phyloP scores from a whole-genome alignment of 495 filamentous ascomycete species.

The Podospora pseudopauciseta region DNA sequence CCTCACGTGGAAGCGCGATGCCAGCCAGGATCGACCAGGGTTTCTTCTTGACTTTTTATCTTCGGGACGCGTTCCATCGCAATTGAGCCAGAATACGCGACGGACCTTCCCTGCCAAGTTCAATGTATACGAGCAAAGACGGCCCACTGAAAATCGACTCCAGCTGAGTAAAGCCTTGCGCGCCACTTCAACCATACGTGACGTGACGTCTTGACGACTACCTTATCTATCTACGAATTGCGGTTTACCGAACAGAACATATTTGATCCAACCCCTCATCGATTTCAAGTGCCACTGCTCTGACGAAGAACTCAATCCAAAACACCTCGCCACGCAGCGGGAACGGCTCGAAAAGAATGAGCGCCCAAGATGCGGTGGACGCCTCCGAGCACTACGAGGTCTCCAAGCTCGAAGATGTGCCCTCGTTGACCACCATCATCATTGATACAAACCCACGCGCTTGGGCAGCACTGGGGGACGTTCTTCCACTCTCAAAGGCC shows the following conservation, averaged over 20 bases:
- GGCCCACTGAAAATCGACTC: too few species aligned
- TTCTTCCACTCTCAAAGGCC: constrained; percentile 78
- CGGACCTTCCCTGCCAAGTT: background rate
- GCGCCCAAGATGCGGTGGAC: constrained; percentile 72
- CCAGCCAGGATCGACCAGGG: background rate
- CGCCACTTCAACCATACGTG: too few species aligned
- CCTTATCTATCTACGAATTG: too few species aligned
- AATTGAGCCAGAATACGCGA: background rate
- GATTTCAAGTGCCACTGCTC: background rate
- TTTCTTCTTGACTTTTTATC: background rate
- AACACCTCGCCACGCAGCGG: background rate
- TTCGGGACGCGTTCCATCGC: background rate
- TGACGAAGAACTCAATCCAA: background rate
- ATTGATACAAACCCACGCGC: constrained; percentile 95
- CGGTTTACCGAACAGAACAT: too few species aligned
- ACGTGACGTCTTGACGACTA: too few species aligned
- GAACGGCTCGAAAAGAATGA: constrained; percentile 26
- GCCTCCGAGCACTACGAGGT: constrained; percentile 79
- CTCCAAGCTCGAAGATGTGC: constrained; percentile 59
- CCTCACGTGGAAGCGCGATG: constrained; percentile 7
- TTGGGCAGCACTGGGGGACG: constrained; percentile 74
- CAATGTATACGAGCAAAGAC: too few species aligned
- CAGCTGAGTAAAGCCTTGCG: too few species aligned
- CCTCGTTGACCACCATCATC: constrained; percentile 85
- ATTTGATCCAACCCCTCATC: background rate